A percentile compares a stretch with the other conserved stretches of the same genome.
These are phyloP conservation scores for Starmerella floris DNA, from an alignment of 805 yeast species.

Conservation along the genomic window DNA sequence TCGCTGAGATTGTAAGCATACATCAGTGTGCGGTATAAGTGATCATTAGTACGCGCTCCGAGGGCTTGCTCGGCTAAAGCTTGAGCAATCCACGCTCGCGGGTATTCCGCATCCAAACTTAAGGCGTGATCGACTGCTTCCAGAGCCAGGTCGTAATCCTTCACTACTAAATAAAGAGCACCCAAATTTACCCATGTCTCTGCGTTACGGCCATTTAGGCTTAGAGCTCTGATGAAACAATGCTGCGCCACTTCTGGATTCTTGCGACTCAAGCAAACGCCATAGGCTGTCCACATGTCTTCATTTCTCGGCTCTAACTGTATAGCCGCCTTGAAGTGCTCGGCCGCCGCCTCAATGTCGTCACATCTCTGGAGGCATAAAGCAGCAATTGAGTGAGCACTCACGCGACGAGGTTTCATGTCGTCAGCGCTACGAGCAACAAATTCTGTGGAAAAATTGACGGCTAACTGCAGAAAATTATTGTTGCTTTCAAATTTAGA, in stretches of 20 bases:
- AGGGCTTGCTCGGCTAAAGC: constrained; percentile 39
- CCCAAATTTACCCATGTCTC: constrained; percentile 74
- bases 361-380: constrained; percentile 29
- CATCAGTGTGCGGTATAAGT: constrained; percentile 43
- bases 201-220: constrained; percentile 54
- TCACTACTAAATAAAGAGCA: constrained; percentile 51
- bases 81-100: constrained; percentile 74
- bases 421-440: constrained; percentile 5
- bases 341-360: constrained; percentile 42
- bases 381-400: constrained; percentile 56
- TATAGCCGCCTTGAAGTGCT: constrained; percentile 50
- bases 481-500: background rate
- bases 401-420: constrained; percentile 27
- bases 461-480: background rate
- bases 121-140: constrained; percentile 63
- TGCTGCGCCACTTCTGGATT: constrained; percentile 78
- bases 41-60: constrained; percentile 32
- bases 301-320: constrained; percentile 56
- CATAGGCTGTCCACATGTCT: constrained; percentile 71
- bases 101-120: constrained; percentile 63
- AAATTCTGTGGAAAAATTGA: constrained; percentile 1
- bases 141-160: constrained; percentile 59
- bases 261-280: constrained; percentile 51
- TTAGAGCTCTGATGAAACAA: constrained; percentile 71
- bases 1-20: constrained; percentile 74